Evolutionary conservation across 306 rosid species (phyloP).

Genomic region (Lathyrus oleraceus): DNA sequence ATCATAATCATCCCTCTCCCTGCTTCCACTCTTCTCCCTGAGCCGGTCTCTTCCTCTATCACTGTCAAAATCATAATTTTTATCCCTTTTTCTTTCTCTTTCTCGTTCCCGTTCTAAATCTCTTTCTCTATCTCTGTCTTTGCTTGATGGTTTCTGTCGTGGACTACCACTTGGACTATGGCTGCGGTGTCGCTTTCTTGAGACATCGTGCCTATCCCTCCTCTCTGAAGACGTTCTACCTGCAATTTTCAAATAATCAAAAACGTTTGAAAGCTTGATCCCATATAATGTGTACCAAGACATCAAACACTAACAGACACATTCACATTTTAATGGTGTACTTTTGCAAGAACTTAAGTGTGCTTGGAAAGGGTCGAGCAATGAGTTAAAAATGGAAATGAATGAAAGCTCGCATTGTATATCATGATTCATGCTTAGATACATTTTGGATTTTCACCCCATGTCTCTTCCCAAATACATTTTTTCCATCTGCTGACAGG

Average conservation of each 20-base stretch:
- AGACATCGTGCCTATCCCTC: constrained; percentile 63
- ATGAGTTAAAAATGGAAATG: neutral
- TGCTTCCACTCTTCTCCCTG: constrained; percentile 87
- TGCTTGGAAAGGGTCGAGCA: neutral
- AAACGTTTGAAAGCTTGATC: constrained; percentile 16
- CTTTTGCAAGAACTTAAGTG: neutral
- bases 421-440: constrained; percentile 8
- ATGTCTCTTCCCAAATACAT: neutral
- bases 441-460: constrained; percentile 3
- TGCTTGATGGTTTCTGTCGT: constrained; percentile 51
- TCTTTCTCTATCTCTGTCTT: constrained; percentile 76
- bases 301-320: constrained; percentile 16
- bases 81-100: constrained; percentile 71
- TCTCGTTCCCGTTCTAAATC: constrained; percentile 66
- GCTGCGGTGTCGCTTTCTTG: constrained; percentile 83
- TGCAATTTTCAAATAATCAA: constrained; percentile 35
- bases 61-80: constrained; percentile 52
- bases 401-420: constrained; percentile 15
- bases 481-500: neutral
- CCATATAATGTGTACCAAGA: neutral
- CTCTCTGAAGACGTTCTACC: constrained; percentile 69
- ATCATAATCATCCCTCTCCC: constrained; percentile 86
- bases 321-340: constrained; percentile 4
- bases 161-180: constrained; percentile 77
- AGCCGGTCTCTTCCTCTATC: constrained; percentile 65